A percentile compares a stretch with the other conserved stretches of the same genome.
Evolutionary conservation across 1,284 basidiomycete genomes (phyloP).

Genomic region (Schizophyllum amplum): DNA sequence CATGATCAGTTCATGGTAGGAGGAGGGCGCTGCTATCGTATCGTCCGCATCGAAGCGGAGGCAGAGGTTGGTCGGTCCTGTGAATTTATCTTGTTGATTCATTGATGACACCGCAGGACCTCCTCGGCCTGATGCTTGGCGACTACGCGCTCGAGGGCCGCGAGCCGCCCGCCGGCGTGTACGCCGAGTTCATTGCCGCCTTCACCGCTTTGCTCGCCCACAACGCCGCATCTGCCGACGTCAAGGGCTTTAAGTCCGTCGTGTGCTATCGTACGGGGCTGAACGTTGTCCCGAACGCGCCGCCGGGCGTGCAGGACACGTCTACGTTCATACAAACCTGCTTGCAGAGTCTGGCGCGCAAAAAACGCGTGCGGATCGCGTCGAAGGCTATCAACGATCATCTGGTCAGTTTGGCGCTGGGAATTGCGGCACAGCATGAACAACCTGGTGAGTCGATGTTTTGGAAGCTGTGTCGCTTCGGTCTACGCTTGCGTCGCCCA

Average conservation of each 20-base stretch:
- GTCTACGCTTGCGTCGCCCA: neutral
- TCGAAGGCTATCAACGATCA: conserved; percentile 59
- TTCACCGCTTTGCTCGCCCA: conserved; percentile 1
- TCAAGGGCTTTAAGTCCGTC: conserved; percentile 54
- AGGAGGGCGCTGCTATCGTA: conserved; percentile 36
- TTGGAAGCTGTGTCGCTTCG: neutral
- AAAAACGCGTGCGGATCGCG: conserved; percentile 39
- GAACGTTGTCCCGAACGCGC: conserved; percentile 27
- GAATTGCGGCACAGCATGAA: conserved; percentile 37
- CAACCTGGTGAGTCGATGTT: conserved; percentile 42
- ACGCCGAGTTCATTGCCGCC: neutral
- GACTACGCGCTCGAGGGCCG: neutral
- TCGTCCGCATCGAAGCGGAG: conserved; percentile 58
- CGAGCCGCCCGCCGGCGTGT: neutral
- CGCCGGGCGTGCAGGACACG: neutral
- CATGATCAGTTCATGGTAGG: conserved; percentile 49
- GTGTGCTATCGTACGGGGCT: conserved; percentile 69
- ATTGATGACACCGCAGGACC: neutral
- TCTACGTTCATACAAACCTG: conserved; percentile 21
- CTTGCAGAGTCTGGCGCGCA: conserved; percentile 22
- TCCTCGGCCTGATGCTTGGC: conserved; percentile 3
- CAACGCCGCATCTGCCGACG: neutral
- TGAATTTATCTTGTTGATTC: neutral
- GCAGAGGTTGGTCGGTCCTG: conserved; percentile 43
- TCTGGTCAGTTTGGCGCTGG: conserved; percentile 48